phyloP scores from a whole-genome alignment of 1,284 basidiomycete species.

The Exsudoporus floridanus region DNA sequence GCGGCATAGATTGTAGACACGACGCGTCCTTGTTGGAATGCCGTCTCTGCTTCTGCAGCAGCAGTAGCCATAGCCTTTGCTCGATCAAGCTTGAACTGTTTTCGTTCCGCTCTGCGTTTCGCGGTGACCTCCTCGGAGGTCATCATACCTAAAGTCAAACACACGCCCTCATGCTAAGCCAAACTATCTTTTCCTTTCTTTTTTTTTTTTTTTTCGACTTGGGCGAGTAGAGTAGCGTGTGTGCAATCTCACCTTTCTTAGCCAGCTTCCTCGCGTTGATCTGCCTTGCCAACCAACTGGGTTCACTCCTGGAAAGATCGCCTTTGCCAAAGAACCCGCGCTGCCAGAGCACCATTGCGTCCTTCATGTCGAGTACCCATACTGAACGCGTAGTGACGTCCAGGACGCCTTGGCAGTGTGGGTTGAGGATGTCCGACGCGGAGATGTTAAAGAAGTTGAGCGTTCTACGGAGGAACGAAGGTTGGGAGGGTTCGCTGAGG shows the following conservation, averaged over 20 bases:
- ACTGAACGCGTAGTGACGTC: conserved; percentile 76
- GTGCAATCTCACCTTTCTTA: conserved; percentile 51
- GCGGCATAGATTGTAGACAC: conserved; percentile 53
- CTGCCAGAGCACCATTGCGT: conserved; percentile 77
- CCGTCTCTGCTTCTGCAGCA: conserved; percentile 69
- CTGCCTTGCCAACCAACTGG: conserved; percentile 84
- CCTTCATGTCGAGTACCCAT: conserved; percentile 66
- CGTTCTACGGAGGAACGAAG: conserved; percentile 40
- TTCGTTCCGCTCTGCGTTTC: conserved; percentile 78
- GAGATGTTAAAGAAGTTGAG: conserved; percentile 58
- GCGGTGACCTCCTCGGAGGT: conserved; percentile 89
- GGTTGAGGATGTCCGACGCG: conserved; percentile 50
- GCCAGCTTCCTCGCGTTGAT: conserved; percentile 60
- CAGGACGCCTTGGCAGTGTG: conserved; percentile 67
- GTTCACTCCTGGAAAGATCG: conserved; percentile 89
- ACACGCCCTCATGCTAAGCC: neutral
- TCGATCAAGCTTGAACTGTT: conserved; percentile 89
- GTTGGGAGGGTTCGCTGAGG: conserved; percentile 44
- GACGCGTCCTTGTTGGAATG: conserved; percentile 65
- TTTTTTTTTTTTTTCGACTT: neutral
- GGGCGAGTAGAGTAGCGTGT: neutral
- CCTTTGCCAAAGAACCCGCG: conserved; percentile 98
- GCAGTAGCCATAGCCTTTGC: conserved; percentile 75
- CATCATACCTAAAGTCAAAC: conserved; percentile 36
- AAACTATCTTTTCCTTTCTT: neutral